A percentile compares a stretch with the other conserved stretches of the same genome.
Evolutionary conservation across 176 grass and related monocot genomes (phyloP).

Genomic region (Thinopyrum elongatum): DNA sequence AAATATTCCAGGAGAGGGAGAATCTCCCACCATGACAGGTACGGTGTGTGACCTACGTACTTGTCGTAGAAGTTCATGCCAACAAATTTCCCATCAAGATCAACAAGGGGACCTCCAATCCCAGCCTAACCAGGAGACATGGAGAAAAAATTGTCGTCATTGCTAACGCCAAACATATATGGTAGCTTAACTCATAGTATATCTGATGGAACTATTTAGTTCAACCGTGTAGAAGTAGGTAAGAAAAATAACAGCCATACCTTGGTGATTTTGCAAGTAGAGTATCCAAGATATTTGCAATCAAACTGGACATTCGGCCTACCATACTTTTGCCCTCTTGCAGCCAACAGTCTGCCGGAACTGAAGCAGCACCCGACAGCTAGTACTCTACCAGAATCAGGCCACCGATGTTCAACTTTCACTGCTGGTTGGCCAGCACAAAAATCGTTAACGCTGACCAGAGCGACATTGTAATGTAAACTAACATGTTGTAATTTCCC

Average conservation of each 20-base stretch:
- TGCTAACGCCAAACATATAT: background rate
- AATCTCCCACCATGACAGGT: background rate
- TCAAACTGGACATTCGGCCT: background rate
- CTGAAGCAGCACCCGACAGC: background rate
- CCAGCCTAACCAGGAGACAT: background rate
- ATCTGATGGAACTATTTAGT: background rate
- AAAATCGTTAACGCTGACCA: slow-evolving; percentile 5
- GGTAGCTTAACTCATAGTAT: background rate
- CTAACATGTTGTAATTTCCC: background rate
- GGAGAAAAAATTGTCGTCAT: background rate
- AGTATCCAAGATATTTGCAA: background rate
- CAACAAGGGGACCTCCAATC: slow-evolving; percentile 28
- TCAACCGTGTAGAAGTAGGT: background rate
- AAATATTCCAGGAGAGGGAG: background rate
- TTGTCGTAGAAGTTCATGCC: slow-evolving; percentile 30
- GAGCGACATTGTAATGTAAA: slow-evolving; percentile 5
- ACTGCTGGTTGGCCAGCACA: background rate
- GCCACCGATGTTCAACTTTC: background rate
- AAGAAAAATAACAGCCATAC: background rate
- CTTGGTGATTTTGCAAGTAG: slow-evolving; percentile 4
- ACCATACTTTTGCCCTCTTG: background rate
- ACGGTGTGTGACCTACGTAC: background rate
- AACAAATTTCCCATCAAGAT: background rate
- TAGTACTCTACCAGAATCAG: background rate
- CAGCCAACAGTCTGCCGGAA: background rate